phyloP scores from a whole-genome alignment of 2,329 filamentous ascomycete species.

The Diplocarpon rosae region DNA sequence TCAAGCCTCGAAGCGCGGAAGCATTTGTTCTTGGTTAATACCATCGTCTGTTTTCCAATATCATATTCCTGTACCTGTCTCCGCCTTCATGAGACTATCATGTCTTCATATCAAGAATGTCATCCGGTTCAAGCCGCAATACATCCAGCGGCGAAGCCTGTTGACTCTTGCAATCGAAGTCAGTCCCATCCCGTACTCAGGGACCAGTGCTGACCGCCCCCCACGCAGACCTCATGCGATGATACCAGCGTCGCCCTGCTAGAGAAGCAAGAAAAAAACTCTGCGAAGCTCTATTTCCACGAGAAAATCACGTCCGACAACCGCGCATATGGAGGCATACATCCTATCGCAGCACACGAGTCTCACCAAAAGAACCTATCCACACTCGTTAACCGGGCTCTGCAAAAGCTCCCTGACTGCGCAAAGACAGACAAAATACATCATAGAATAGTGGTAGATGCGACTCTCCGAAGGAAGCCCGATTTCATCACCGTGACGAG shows the following conservation, averaged over 20 bases:
- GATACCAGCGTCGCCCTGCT: constrained; percentile 85
- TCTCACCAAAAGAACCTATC: constrained; percentile 67
- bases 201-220: background rate
- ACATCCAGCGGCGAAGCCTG: constrained; percentile 28
- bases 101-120: constrained; percentile 20
- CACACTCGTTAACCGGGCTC: constrained; percentile 52
- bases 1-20: background rate
- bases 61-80: background rate
- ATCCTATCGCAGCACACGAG: constrained; percentile 63
- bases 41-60: background rate
- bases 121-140: background rate
- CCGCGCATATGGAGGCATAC: constrained; percentile 62
- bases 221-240: constrained; percentile 61
- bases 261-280: constrained; percentile 36
- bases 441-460: constrained; percentile 14
- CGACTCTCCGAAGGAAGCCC: constrained; percentile 38
- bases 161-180: constrained; percentile 60
- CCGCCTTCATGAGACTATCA: constrained; percentile 25
- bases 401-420: constrained; percentile 37
- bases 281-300: constrained; percentile 61
- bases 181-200: background rate
- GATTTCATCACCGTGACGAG: constrained; percentile 85
- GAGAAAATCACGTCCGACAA: constrained; percentile 74
- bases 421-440: constrained; percentile 10
- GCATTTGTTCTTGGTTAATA: background rate